phyloP scores from a whole-genome alignment of 371 early-diverging fungal genomes.

The Zychaea mexicana region DNA sequence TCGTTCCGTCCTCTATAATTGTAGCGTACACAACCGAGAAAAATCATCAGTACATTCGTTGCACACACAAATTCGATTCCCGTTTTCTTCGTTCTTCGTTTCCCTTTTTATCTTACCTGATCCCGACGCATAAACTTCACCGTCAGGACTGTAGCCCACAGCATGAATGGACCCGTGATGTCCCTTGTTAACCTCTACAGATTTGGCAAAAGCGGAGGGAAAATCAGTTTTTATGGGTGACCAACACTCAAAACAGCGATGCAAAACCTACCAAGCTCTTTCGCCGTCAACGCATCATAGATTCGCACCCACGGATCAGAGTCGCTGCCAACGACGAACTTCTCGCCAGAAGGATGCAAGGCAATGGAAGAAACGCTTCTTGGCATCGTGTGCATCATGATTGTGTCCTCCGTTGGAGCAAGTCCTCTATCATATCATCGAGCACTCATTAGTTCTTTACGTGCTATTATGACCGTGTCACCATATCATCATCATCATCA shows the following conservation, averaged over 20 bases:
- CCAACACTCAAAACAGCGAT: background rate
- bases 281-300: slow-evolving; percentile 73
- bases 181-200: slow-evolving; percentile 76
- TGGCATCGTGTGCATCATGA: slow-evolving; percentile 42
- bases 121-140: slow-evolving; percentile 87
- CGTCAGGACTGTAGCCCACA: slow-evolving; percentile 89
- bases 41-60: too few species aligned
- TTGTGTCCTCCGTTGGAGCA: background rate
- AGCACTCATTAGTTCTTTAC: too few species aligned
- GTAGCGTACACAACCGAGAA: background rate
- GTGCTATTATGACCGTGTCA: background rate
- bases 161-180: slow-evolving; percentile 90
- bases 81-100: background rate
- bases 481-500: background rate
- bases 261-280: slow-evolving; percentile 50
- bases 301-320: slow-evolving; percentile 81
- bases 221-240: background rate
- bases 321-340: slow-evolving; percentile 78
- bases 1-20: slow-evolving; percentile 71
- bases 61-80: background rate
- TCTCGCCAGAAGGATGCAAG: slow-evolving; percentile 73
- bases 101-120: slow-evolving; percentile 53
- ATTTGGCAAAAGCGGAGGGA: background rate
- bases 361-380: slow-evolving; percentile 78
- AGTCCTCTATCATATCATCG: background rate